Percentiles rank a stretch among this genome's conserved stretches.
phyloP scores from a whole-genome alignment of 306 rosid genomes.

The Clitoria ternatea region DNA sequence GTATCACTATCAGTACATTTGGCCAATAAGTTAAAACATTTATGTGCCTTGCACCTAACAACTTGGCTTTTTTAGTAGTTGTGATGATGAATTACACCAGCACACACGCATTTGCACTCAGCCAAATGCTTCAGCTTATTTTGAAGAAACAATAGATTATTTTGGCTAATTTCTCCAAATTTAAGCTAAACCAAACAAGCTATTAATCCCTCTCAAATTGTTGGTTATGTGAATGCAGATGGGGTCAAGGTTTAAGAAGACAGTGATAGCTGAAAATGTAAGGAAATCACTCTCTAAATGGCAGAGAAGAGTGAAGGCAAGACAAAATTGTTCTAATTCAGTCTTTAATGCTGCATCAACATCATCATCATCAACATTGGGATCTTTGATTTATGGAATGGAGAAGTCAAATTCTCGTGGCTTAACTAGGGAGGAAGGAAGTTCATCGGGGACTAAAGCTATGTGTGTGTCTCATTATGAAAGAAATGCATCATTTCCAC shows the following conservation, averaged over 20 bases:
- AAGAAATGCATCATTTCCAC: background rate
- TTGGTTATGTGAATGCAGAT: conserved; percentile 46
- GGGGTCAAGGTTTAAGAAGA: conserved; percentile 77
- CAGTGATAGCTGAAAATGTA: conserved; percentile 64
- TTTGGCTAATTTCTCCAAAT: too few species aligned
- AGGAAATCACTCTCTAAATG: conserved; percentile 69
- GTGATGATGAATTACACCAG: background rate
- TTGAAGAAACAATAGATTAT: too few species aligned
- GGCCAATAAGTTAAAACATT: background rate
- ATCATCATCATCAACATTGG: conserved; percentile 31
- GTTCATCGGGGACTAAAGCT: conserved; percentile 30
- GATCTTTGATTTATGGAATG: conserved; percentile 24
- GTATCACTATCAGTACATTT: background rate
- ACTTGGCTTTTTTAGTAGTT: background rate
- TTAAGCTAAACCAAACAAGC: too few species aligned
- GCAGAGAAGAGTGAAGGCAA: conserved; percentile 68
- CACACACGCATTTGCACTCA: background rate
- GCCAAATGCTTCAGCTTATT: too few species aligned
- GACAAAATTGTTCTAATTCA: conserved; percentile 30
- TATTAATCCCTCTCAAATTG: background rate
- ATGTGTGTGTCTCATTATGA: conserved; percentile 13
- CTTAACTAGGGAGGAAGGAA: conserved; percentile 40
- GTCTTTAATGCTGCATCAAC: conserved; percentile 28
- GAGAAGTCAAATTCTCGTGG: background rate
- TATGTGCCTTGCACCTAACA: background rate